Base-by-base conservation (phyloP, 2,329 filamentous ascomycete genomes). In the Diaporthe aspalathi region DNA sequence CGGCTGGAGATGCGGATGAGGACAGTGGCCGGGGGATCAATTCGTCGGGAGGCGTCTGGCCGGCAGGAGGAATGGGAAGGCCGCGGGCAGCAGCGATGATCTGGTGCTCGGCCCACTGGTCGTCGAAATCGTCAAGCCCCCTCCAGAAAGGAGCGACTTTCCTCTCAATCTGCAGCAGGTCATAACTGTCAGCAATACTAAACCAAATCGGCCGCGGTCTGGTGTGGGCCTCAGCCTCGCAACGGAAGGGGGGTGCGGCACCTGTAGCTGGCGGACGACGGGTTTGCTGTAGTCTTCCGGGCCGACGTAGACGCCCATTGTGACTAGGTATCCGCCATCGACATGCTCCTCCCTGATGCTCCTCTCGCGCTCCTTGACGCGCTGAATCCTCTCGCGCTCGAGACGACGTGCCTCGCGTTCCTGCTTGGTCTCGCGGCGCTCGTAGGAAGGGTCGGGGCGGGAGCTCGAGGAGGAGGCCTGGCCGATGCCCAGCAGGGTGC, bases 141-240 rank as follows among this genome's bases (percentile, higher is more conserved):
- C 92, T 92, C 94, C 95, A 99, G 81, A 99, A 99, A 0, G 96
- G 96, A 52, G 96, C 96, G 73, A 99, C 83, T 73, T 93, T 91
- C 76, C 96, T 89, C 82, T 99, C 96, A 79, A 99, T 94, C 95
- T 98, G 66, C 29, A 63, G 16, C 57, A 45, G 22, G 22, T 35
- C 5, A 12, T 12, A 5, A 53, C 32, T 45, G 67, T 71, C 57
- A 68, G 65, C 43, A 57, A 38, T 2, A 38, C 35, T 38, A 38
- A 32, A 49, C 38, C 17, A 14, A 4, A 14, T 35, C 9, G 1
- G 20, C 43, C 11, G 20, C 27, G 7, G 17, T 20, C 24, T 5
- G 12, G 11, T 56, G 11, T 22, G 17, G 35, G 38, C 24, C 38
- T 47, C 49, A 38, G 27, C 20, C 54, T 60, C 32, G 53, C 22